These are phyloP conservation scores for Candida sphagnicola DNA, from an alignment of 805 yeast species.

Conservation along the genomic window DNA sequence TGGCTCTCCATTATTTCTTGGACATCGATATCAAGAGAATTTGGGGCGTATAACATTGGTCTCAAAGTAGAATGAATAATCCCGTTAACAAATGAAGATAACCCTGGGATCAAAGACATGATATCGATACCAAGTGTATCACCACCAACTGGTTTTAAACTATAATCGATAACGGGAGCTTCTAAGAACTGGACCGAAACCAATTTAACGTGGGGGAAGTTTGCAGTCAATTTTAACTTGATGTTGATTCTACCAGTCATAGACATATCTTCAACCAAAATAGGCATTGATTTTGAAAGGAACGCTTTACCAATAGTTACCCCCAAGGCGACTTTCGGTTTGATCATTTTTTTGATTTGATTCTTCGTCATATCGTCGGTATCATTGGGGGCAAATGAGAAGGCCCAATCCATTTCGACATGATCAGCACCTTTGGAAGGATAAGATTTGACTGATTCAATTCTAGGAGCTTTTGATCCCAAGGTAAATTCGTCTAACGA, in stretches of 20 bases:
- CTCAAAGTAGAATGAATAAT: slow-evolving; percentile 67
- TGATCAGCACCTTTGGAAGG: slow-evolving; percentile 63
- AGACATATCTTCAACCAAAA: slow-evolving; percentile 77
- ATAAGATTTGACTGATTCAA: slow-evolving; percentile 68
- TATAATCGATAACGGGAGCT: slow-evolving; percentile 75
- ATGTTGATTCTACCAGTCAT: slow-evolving; percentile 66
- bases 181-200: slow-evolving; percentile 72
- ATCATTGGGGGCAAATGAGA: slow-evolving; percentile 77
- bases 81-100: slow-evolving; percentile 65
- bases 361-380: slow-evolving; percentile 79
- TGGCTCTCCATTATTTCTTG: slow-evolving; percentile 65
- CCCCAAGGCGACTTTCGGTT: slow-evolving; percentile 79
- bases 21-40: slow-evolving; percentile 69
- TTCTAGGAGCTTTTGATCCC: slow-evolving; percentile 77
- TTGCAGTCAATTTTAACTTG: slow-evolving; percentile 55
- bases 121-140: slow-evolving; percentile 83
- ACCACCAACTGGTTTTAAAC: slow-evolving; percentile 84
- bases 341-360: slow-evolving; percentile 64
- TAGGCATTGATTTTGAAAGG: slow-evolving; percentile 71
- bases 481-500: slow-evolving; percentile 73
- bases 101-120: slow-evolving; percentile 81
- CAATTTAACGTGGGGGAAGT: slow-evolving; percentile 74
- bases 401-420: slow-evolving; percentile 82
- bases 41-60: slow-evolving; percentile 81
- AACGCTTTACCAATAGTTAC: slow-evolving; percentile 79